Evolutionary conservation across 495 filamentous ascomycete species (phyloP).

Genomic region (Penicillium goetzii): DNA sequence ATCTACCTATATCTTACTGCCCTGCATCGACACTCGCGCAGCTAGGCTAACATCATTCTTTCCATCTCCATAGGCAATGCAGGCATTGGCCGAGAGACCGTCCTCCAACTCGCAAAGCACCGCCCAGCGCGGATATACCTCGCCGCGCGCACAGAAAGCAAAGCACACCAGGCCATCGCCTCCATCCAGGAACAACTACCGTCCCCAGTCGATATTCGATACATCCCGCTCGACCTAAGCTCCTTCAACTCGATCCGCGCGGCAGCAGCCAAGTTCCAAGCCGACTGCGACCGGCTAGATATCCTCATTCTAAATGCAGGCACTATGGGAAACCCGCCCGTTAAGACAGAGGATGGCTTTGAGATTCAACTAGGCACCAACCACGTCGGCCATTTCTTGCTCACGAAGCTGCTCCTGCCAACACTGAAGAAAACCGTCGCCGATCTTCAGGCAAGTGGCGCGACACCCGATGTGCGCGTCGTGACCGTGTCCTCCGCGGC

Average conservation of each 20-base stretch:
- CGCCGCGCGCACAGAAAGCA: slow-evolving; percentile 58
- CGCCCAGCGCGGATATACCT: slow-evolving; percentile 65
- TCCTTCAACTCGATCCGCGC: slow-evolving; percentile 56
- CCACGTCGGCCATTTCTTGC: slow-evolving; percentile 57
- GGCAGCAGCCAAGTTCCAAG: slow-evolving; percentile 50
- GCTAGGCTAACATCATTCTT: neutral
- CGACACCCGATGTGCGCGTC: slow-evolving; percentile 31
- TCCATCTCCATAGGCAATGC: slow-evolving; percentile 54
- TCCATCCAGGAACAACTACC: slow-evolving; percentile 52
- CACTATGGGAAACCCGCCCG: slow-evolving; percentile 60
- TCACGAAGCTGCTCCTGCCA: slow-evolving; percentile 67
- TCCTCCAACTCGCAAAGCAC: slow-evolving; percentile 64
- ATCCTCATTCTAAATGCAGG: slow-evolving; percentile 60
- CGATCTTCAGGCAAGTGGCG: slow-evolving; percentile 29
- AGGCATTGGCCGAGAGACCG: slow-evolving; percentile 68
- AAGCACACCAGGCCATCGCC: slow-evolving; percentile 54
- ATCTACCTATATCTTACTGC: neutral
- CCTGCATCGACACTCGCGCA: neutral
- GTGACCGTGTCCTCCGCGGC: slow-evolving; percentile 35
- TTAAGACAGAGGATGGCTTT: slow-evolving; percentile 77
- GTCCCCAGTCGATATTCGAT: slow-evolving; percentile 48
- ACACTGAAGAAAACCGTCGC: slow-evolving; percentile 53
- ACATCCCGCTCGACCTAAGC: slow-evolving; percentile 54
- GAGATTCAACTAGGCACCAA: slow-evolving; percentile 69
- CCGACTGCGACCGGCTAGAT: slow-evolving; percentile 57